Evolutionary conservation across 306 rosid species (phyloP).

Genomic region (Delonix regia): DNA sequence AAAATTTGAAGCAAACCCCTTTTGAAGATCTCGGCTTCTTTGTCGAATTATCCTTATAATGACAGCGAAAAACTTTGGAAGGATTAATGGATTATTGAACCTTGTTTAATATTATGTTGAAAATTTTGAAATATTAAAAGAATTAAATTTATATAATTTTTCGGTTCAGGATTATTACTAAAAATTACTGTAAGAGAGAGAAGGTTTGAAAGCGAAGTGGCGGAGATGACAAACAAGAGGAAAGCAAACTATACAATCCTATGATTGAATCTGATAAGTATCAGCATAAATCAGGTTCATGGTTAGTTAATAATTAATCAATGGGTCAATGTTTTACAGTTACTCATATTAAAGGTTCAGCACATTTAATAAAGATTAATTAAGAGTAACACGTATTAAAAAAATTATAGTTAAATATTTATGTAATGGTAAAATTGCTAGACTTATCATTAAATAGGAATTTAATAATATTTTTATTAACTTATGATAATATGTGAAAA

Average conservation of each 20-base stretch:
- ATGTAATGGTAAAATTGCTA: too few relatives aligned
- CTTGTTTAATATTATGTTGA: neutral
- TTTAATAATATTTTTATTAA: too few relatives aligned
- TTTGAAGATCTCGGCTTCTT: constrained; percentile 2
- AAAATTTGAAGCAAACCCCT: constrained; percentile 25
- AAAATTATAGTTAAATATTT: neutral
- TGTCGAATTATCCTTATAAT: neutral
- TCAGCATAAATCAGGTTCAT: neutral
- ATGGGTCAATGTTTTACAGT: neutral
- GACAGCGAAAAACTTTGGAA: constrained; percentile 1
- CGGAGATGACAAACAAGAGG: neutral
- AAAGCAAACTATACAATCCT: neutral
- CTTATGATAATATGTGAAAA: too few relatives aligned
- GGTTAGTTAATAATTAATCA: neutral
- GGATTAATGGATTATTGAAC: constrained; percentile 6
- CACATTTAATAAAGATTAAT: neutral
- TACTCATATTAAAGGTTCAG: neutral
- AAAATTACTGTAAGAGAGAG: neutral
- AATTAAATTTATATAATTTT: neutral
- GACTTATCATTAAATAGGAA: too few relatives aligned
- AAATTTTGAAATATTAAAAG: neutral
- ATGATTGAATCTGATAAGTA: neutral
- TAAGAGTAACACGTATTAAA: neutral
- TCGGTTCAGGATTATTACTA: neutral
- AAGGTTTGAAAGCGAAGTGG: neutral